Conservation (phyloP, 2,329 filamentous ascomycete genomes). For the Phoma herbarum region DNA sequence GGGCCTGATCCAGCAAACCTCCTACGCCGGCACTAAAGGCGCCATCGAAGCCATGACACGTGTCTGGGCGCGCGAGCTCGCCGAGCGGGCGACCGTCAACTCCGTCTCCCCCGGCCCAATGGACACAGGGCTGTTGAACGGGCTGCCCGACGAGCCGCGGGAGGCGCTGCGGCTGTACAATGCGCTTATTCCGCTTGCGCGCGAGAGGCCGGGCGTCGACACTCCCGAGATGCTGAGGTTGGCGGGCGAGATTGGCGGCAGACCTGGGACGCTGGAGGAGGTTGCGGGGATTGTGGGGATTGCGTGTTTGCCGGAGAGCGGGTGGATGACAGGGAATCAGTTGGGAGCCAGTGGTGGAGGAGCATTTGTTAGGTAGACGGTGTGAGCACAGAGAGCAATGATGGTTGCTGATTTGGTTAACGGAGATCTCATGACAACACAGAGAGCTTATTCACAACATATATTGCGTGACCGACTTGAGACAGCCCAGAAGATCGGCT, state of each 20-base stretch:
- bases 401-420: too few species aligned
- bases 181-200: slow-evolving; percentile 25
- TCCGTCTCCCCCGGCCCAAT: slow-evolving; percentile 69
- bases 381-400: too few species aligned
- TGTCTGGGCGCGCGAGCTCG: slow-evolving; percentile 68
- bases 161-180: slow-evolving; percentile 26
- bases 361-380: neutral
- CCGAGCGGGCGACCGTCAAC: slow-evolving; percentile 67
- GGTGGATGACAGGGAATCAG: slow-evolving; percentile 79
- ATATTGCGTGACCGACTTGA: too few species aligned
- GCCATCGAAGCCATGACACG: slow-evolving; percentile 70
- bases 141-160: slow-evolving; percentile 24
- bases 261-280: slow-evolving; percentile 68
- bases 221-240: slow-evolving; percentile 66
- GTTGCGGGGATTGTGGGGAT: slow-evolving; percentile 77
- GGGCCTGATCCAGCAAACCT: slow-evolving; percentile 63
- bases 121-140: slow-evolving; percentile 35
- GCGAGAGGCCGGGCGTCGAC: slow-evolving; percentile 23
- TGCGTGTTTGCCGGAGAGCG: slow-evolving; percentile 71
- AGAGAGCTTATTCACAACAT: too few species aligned
- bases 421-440: too few species aligned
- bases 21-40: slow-evolving; percentile 71
- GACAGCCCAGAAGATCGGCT: too few species aligned
- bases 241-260: slow-evolving; percentile 62
- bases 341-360: slow-evolving; percentile 77